A percentile compares a stretch with the other conserved stretches of the same genome.
These are phyloP conservation scores for Colletotrichum sp. DNA, from an alignment of 2,329 filamentous ascomycete genomes.

Conservation along the genomic window DNA sequence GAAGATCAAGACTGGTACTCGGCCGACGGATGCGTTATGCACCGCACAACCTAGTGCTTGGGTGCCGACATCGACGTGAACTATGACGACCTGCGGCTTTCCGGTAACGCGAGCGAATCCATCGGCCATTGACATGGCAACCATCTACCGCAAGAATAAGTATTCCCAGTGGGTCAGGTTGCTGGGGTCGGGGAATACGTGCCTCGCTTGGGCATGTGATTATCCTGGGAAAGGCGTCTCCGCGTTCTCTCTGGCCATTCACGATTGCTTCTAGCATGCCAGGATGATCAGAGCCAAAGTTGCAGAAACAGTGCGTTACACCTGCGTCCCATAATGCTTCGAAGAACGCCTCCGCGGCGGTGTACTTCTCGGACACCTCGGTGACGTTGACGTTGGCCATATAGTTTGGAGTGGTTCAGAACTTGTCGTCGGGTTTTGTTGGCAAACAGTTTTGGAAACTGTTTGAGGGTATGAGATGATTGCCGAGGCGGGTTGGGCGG, in stretches of 20 bases:
- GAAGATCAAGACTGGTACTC: conserved; percentile 78
- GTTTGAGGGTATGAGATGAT: too few relatives aligned
- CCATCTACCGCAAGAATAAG: conserved; percentile 65
- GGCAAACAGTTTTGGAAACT: too few relatives aligned
- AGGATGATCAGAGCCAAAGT: conserved; percentile 75
- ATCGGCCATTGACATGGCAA: conserved; percentile 84
- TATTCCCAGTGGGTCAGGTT: too few relatives aligned
- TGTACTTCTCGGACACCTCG: conserved; percentile 46
- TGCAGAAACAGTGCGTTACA: conserved; percentile 56
- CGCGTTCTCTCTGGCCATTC: conserved; percentile 76
- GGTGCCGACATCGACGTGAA: conserved; percentile 84
- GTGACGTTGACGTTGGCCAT: background rate
- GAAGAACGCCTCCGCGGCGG: conserved; percentile 74
- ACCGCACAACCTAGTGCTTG: conserved; percentile 79
- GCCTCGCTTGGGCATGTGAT: background rate
- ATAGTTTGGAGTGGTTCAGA: too few relatives aligned
- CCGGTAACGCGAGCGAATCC: conserved; percentile 76
- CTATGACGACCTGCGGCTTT: conserved; percentile 77
- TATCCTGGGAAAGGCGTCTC: conserved; percentile 33
- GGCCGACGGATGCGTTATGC: conserved; percentile 78
- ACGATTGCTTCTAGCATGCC: conserved; percentile 83
- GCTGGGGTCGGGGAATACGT: background rate
- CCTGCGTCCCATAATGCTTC: conserved; percentile 41
- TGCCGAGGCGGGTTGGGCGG: too few relatives aligned
- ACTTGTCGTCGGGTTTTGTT: too few relatives aligned